A percentile compares a stretch with the other conserved stretches of the same genome.
These are phyloP conservation scores for Cajanus cajan DNA, from an alignment of 306 rosid genomes.

Conservation along the genomic window DNA sequence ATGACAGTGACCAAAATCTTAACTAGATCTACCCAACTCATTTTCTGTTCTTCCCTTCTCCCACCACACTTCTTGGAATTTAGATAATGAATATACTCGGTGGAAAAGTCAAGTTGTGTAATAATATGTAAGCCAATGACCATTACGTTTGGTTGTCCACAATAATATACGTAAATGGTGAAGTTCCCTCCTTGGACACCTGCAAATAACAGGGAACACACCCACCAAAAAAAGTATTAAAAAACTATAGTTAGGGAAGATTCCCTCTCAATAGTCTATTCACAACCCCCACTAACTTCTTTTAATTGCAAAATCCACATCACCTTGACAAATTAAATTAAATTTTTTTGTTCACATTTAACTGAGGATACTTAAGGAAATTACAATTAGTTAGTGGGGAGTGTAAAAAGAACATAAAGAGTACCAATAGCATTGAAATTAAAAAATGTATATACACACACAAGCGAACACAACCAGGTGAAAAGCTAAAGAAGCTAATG, in stretches of 20 bases:
- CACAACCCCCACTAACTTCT: not conserved
- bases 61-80: not conserved
- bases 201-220: constrained; percentile 41
- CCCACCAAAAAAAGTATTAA: constrained; percentile 12
- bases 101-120: constrained; percentile 11
- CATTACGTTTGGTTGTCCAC: constrained; percentile 88
- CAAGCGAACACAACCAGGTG: not conserved
- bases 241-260: not conserved
- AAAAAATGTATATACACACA: not conserved
- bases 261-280: not conserved
- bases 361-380: not conserved
- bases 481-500: not conserved
- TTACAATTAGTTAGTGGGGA: not conserved
- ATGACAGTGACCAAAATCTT: constrained; percentile 5
- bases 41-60: not conserved
- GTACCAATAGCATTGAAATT: not conserved
- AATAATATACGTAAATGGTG: constrained; percentile 83
- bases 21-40: constrained; percentile 20
- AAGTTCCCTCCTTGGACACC: constrained; percentile 81
- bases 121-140: constrained; percentile 24
- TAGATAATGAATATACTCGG: constrained; percentile 16
- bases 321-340: not conserved
- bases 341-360: not conserved
- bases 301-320: constrained; percentile 11
- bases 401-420: constrained; percentile 26